These are phyloP conservation scores for Trichoderma cornu-damae DNA, from an alignment of 2,329 filamentous ascomycete genomes.

Conservation along the genomic window DNA sequence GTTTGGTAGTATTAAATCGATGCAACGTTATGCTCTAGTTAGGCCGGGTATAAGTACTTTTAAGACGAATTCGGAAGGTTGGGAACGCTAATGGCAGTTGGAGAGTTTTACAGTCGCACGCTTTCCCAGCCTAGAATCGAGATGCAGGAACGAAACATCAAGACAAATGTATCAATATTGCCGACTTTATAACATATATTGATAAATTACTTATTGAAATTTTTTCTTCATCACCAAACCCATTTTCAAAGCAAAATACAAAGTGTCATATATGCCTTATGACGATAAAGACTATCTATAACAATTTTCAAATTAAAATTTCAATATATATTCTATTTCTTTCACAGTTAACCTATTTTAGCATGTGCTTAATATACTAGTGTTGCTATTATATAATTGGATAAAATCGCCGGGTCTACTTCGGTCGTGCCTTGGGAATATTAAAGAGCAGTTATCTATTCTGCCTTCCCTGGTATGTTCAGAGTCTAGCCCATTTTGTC, in stretches of 20 bases:
- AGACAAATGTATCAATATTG: background rate
- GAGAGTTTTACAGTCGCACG: background rate
- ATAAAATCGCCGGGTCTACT: no score
- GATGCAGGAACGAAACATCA: background rate
- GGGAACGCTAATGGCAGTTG: background rate
- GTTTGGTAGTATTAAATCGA: background rate
- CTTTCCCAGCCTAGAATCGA: background rate
- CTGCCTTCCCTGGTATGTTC: background rate
- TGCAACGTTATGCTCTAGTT: conserved; percentile 12
- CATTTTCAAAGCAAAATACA: no score
- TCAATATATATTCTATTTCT: background rate
- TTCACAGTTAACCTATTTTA: no score
- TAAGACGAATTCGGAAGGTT: conserved; percentile 8
- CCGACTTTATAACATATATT: background rate
- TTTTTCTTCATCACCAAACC: no score
- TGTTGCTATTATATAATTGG: no score
- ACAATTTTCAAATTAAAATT: background rate
- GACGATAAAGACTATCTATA: no score
- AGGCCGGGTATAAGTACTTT: background rate
- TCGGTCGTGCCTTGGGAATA: no score
- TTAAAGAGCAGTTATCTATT: conserved; percentile 2
- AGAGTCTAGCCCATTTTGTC: conserved; percentile 9
- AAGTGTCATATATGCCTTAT: no score
- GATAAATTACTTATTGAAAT: background rate
- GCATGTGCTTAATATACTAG: no score